Evolutionary conservation across 192 early-diverging fungal genomes (phyloP), one percentile per base, ranked within the genome.

Genomic region (Anaeromyces robustus): DNA sequence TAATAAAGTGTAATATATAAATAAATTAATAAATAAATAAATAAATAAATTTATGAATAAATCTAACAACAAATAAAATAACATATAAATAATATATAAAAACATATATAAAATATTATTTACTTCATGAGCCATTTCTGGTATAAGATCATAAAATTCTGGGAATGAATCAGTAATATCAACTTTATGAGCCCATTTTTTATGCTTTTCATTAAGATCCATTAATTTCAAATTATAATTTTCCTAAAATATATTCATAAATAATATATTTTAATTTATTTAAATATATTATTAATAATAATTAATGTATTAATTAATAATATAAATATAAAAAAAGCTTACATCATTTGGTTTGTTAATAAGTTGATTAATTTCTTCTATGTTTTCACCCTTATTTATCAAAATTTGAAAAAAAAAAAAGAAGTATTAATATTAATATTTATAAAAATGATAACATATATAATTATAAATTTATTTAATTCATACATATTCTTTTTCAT

Each of bases 111-210:
- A 30, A 6, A 29, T 9, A 52, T 77, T 22, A 79, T 77, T 30
- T 83, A 93, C 92, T 77, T 89, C 79, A 82, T 91, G 90, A 11
- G 96, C 97, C 86, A 96, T 89, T 79, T 95, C 92, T 2, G 97
- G 97, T 1, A 98, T 95, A 13, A 95, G 84, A 30, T 94, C 92
- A 81, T 95, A 86, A 80, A 99, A 99, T 82, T 99, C 93, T 29
- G 92, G 89, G 82, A 99, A 96, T 12, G 89, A 89, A n/a, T 89
- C 87, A 34, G 93, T 92, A 28, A 96, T 91, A 83, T 97, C 93
- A 22, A 99, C 90, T 43, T 94, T 90, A 82, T 99, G 96, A 12
- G 96, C 96, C 96, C 96, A 99, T 80, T 94, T 89, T 34, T 77
- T 29, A 29, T 43, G 28, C 30, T 79, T 30, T 59, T 80, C 83